Conservation (phyloP, 371 early-diverging fungal species). For the Globomyces sp. region DNA sequence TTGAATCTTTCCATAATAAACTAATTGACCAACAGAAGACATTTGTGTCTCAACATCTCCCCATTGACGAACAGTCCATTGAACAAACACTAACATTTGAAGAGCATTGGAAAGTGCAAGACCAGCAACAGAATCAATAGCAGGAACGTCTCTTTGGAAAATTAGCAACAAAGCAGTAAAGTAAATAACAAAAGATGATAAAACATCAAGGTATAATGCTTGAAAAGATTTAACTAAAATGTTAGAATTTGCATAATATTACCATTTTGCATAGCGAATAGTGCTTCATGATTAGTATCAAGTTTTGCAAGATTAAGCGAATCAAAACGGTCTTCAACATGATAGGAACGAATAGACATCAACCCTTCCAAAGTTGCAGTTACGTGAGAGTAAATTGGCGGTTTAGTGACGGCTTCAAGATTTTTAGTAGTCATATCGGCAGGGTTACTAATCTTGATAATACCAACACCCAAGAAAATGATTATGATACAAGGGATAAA, state of each 20-base stretch:
- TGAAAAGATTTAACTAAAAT: constrained; percentile 49
- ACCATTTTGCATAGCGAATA: constrained; percentile 56
- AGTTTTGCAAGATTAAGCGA: constrained; percentile 54
- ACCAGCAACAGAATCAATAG: constrained; percentile 52
- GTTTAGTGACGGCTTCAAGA: constrained; percentile 59
- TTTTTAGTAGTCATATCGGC: constrained; percentile 52
- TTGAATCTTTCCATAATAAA: constrained; percentile 55
- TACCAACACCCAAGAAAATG: constrained; percentile 15
- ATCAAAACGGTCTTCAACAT: constrained; percentile 61
- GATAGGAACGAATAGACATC: constrained; percentile 64
- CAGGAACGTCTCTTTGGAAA: constrained; percentile 32
- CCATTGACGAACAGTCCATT: constrained; percentile 63
- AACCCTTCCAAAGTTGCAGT: constrained; percentile 71
- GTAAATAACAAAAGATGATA: constrained; percentile 62
- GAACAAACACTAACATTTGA: constrained; percentile 68
- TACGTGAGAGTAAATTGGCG: constrained; percentile 70
- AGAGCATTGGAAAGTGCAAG: constrained; percentile 67
- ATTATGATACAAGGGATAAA: constrained; percentile 36
- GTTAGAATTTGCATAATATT: background rate
- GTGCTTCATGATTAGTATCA: constrained; percentile 64
- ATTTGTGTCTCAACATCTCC: constrained; percentile 61
- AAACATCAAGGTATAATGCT: constrained; percentile 65
- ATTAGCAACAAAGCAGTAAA: constrained; percentile 56
- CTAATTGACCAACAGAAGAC: constrained; percentile 56
- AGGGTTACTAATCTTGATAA: constrained; percentile 22